Percentiles rank a stretch among this genome's conserved stretches.
Conservation (phyloP, 2,329 filamentous ascomycete genomes). For the Paecilomyces sp. region DNA sequence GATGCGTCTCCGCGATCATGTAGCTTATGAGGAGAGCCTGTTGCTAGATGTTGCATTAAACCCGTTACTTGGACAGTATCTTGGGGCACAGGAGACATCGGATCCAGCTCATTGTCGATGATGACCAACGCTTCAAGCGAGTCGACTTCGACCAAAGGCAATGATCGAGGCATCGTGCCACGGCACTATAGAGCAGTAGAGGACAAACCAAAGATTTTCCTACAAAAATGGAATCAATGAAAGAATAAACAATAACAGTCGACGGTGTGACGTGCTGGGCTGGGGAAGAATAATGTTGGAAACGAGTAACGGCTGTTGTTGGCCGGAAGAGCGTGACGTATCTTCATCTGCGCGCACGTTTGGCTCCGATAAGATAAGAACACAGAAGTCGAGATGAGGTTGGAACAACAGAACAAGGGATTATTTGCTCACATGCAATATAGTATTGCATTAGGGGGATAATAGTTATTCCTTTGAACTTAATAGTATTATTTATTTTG, state of each 20-base stretch:
- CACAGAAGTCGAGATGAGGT: not conserved
- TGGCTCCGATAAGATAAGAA: not conserved
- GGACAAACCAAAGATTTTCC: not conserved
- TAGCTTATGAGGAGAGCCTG: constrained; percentile 25
- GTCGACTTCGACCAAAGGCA: constrained; percentile 35
- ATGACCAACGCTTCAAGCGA: constrained; percentile 44
- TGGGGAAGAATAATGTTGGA: not conserved
- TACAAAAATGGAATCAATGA: not conserved
- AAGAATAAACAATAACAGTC: not conserved
- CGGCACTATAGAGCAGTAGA: not conserved
- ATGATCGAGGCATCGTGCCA: not conserved
- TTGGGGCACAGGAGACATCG: constrained; percentile 42
- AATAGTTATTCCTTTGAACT: not conserved
- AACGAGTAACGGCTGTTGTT: not conserved
- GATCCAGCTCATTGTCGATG: constrained; percentile 50
- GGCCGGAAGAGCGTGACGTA: not conserved
- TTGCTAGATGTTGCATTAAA: constrained; percentile 36
- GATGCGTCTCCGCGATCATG: constrained; percentile 34
- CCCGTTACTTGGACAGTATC: constrained; percentile 37
- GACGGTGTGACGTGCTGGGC: not conserved
- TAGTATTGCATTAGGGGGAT: not conserved
- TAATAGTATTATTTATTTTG: not conserved
- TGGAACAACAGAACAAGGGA: not conserved
- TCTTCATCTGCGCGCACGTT: not conserved
- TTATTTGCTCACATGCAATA: not conserved